Conservation (phyloP, 2,329 filamentous ascomycete species). For the Colletotrichum tropicicola region DNA sequence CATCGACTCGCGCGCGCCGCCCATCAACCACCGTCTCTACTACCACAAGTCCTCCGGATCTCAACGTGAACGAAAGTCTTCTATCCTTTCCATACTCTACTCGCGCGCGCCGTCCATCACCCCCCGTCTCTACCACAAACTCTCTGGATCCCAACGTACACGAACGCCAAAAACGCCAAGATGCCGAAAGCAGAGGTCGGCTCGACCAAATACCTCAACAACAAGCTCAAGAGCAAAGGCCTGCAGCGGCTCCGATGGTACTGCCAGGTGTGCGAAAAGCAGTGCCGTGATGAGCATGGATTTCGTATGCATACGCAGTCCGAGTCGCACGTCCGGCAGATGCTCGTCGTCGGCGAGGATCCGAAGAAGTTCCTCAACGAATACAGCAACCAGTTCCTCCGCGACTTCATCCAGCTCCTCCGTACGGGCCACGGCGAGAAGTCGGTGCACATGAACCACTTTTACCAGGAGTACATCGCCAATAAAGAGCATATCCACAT, state of each 20-base stretch:
- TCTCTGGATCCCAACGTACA: too few relatives aligned
- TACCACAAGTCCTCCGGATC: too few relatives aligned
- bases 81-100: too few relatives aligned
- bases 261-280: slow-evolving; percentile 79
- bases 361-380: slow-evolving; percentile 84
- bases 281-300: slow-evolving; percentile 81
- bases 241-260: slow-evolving; percentile 89
- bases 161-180: slow-evolving; percentile 50
- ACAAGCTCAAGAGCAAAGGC: slow-evolving; percentile 87
- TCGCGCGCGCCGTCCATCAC: too few relatives aligned
- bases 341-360: slow-evolving; percentile 88
- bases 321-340: slow-evolving; percentile 89
- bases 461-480: slow-evolving; percentile 93
- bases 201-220: slow-evolving; percentile 88
- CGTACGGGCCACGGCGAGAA: slow-evolving; percentile 92
- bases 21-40: too few relatives aligned
- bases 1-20: background rate
- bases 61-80: too few relatives aligned
- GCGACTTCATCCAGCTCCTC: slow-evolving; percentile 81
- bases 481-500: slow-evolving; percentile 92
- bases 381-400: slow-evolving; percentile 82
- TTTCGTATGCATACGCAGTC: slow-evolving; percentile 90
- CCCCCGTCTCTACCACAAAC: too few relatives aligned
- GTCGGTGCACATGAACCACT: slow-evolving; percentile 86
- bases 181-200: slow-evolving; percentile 96